Evolutionary conservation across 345 rosid species (phyloP), one percentile per base, ranked within the genome.

Genomic region (Arabis alpina): DNA sequence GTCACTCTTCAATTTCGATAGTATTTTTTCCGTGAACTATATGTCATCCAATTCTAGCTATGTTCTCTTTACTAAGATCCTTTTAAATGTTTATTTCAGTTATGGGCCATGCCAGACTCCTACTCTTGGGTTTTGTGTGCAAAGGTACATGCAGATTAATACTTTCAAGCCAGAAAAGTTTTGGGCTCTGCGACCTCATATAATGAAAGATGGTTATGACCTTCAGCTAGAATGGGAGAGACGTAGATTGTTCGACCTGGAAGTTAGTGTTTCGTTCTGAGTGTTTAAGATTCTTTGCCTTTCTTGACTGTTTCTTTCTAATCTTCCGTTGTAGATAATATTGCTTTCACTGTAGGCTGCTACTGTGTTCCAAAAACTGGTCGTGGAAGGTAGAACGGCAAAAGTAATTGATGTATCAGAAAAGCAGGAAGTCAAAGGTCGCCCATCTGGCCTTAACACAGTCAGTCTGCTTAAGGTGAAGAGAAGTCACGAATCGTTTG

Each of bases 21-120:
- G 52, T 51, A 32, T 42, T 5, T 44, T 25, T 55, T 19, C n/a
- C 1, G 15, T 47, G 36, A 56, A 55, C 39, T 23, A 45, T 45
- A 19, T 54, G 54, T 61, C 53, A 23, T 42, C 42, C 3, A 25
- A 60, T 32, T 45, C 48, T 55, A 41, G n/a, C 63, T 42, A 58
- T 44, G 37, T 72, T 12, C 28, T 64, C 54, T 48, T 24, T 50
- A 34, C 48, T 25, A 53, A 54, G 74, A 61, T 76, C 39, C 40
- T 68, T 16, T 23, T 43, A 54, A 54, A 48, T 80, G 50, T 66
- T 75, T 81, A 19, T 87, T 83, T 68, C 93, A 92, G 98, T 34
- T 91, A 93, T 68, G 97, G 98, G 39, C 98, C 98, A 53, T 89
- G 96, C 73, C 98, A 93, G 82, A 91, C 96, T 70, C 98, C 94